phyloP scores from a whole-genome alignment of 495 filamentous ascomycete species.

The Talaromyces proteolyticus region DNA sequence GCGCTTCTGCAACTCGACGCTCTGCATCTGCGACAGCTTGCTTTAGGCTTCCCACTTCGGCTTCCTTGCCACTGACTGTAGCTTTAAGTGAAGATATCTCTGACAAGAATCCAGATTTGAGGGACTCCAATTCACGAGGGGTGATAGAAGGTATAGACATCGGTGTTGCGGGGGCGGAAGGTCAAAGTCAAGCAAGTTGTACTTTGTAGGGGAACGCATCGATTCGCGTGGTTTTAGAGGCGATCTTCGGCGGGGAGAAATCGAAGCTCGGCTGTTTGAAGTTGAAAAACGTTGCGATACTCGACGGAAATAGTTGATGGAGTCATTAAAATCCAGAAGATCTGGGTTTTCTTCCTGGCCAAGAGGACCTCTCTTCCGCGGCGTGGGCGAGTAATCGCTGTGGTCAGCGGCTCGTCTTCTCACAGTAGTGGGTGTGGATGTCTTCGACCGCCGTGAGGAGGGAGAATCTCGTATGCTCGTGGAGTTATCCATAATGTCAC shows the following conservation, averaged over 20 bases:
- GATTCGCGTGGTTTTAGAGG: slow-evolving; percentile 29
- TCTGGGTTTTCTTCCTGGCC: slow-evolving; percentile 57
- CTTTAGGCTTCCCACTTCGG: slow-evolving; percentile 79
- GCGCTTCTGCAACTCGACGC: slow-evolving; percentile 77
- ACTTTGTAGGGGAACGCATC: slow-evolving; percentile 30
- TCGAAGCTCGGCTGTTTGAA: slow-evolving; percentile 32
- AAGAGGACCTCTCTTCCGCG: slow-evolving; percentile 35
- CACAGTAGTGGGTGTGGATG: slow-evolving; percentile 30
- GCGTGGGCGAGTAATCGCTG: slow-evolving; percentile 45
- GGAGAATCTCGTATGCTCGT: slow-evolving; percentile 2
- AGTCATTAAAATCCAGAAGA: slow-evolving; percentile 84
- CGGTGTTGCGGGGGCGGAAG: slow-evolving; percentile 82
- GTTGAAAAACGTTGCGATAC: slow-evolving; percentile 25
- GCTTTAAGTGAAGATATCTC: slow-evolving; percentile 89
- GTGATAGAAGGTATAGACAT: slow-evolving; percentile 88
- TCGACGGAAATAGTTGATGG: slow-evolving; percentile 52
- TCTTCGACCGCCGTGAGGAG: slow-evolving; percentile 17
- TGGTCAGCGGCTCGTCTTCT: slow-evolving; percentile 14
- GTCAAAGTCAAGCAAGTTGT: slow-evolving; percentile 80
- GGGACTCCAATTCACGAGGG: slow-evolving; percentile 81
- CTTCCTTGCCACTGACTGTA: slow-evolving; percentile 83
- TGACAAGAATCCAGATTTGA: slow-evolving; percentile 84
- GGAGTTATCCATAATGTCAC: slow-evolving; percentile 27
- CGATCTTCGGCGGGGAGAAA: slow-evolving; percentile 32
- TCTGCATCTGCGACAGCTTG: slow-evolving; percentile 83